A percentile compares a stretch with the other conserved stretches of the same genome.
These are phyloP conservation scores for Cryptococcus deneoformans DNA, from an alignment of 1,284 basidiomycete species.

Conservation along the genomic window DNA sequence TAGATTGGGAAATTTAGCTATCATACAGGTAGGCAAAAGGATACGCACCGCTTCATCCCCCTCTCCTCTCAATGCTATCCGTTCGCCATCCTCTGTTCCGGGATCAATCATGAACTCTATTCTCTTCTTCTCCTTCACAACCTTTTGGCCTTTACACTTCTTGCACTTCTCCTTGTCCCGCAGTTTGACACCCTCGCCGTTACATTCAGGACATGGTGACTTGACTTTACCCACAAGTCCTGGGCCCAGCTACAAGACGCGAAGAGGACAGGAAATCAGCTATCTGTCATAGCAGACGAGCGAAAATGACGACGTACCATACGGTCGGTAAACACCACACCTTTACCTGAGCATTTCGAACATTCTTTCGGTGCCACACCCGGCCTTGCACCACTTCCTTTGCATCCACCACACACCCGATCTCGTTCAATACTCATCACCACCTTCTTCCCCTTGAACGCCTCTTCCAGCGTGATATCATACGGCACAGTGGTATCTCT, in stretches of 20 bases:
- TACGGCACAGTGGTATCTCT: conserved; percentile 75
- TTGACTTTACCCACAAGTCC: conserved; percentile 53
- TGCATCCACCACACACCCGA: conserved; percentile 72
- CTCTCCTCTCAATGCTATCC: conserved; percentile 82
- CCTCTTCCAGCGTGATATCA: conserved; percentile 83
- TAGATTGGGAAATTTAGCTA: no score
- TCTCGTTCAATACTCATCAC: conserved; percentile 88
- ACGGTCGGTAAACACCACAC: conserved; percentile 41
- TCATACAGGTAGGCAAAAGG: background rate
- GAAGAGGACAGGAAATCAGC: background rate
- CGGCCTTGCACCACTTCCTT: conserved; percentile 79
- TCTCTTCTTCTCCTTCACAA: conserved; percentile 80
- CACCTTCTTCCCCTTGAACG: conserved; percentile 87
- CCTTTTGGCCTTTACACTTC: conserved; percentile 88
- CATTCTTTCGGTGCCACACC: conserved; percentile 79
- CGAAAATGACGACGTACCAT: conserved; percentile 32
- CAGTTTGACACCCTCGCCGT: conserved; percentile 73
- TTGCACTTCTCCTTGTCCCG: conserved; percentile 93
- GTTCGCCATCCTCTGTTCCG: conserved; percentile 81
- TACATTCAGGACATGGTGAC: conserved; percentile 69
- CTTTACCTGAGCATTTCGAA: conserved; percentile 74
- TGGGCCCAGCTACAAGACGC: conserved; percentile 34
- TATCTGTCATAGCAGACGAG: background rate
- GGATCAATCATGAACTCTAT: conserved; percentile 82
- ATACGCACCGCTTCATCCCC: conserved; percentile 77